Percentiles rank a stretch among this genome's conserved stretches.
phyloP scores from a whole-genome alignment of 495 filamentous ascomycete species.

The Penicillium ochrochloron region DNA sequence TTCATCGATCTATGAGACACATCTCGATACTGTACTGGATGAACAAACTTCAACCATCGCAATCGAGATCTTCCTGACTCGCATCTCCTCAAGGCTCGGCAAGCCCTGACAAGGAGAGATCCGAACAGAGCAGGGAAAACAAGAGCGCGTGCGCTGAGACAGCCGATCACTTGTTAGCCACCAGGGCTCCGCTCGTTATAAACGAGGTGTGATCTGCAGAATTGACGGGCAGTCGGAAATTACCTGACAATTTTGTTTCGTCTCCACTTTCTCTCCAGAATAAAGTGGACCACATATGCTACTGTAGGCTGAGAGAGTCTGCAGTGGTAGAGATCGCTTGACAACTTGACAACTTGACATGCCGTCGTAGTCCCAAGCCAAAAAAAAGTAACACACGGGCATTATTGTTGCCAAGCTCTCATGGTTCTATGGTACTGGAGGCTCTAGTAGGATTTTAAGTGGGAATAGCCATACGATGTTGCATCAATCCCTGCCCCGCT shows the following conservation, averaged over 20 bases:
- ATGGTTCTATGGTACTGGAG: not conserved
- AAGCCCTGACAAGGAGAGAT: slow-evolving; percentile 1
- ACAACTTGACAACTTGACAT: not conserved
- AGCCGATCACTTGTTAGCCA: slow-evolving; percentile 10
- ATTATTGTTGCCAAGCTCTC: not conserved
- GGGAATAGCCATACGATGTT: not conserved
- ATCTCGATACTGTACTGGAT: not conserved
- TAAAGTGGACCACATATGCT: slow-evolving; percentile 5
- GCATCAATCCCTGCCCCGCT: not conserved
- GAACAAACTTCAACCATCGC: not conserved
- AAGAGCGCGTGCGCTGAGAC: not conserved
- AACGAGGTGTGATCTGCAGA: slow-evolving; percentile 20
- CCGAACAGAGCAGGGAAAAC: not conserved
- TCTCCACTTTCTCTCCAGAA: slow-evolving; percentile 11
- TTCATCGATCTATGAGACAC: not conserved
- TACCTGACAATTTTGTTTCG: slow-evolving; percentile 21
- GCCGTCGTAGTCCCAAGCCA: too few species aligned
- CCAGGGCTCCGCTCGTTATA: not conserved
- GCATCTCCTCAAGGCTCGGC: not conserved
- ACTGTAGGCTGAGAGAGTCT: too few species aligned
- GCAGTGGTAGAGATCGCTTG: not conserved
- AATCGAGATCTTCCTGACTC: slow-evolving; percentile 8
- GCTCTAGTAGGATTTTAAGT: not conserved
- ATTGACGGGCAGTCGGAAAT: slow-evolving; percentile 11
- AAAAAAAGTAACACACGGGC: slow-evolving; percentile 12